Evolutionary conservation across 2,329 filamentous ascomycete genomes (phyloP).

Genomic region (Aspergillus cejpii): DNA sequence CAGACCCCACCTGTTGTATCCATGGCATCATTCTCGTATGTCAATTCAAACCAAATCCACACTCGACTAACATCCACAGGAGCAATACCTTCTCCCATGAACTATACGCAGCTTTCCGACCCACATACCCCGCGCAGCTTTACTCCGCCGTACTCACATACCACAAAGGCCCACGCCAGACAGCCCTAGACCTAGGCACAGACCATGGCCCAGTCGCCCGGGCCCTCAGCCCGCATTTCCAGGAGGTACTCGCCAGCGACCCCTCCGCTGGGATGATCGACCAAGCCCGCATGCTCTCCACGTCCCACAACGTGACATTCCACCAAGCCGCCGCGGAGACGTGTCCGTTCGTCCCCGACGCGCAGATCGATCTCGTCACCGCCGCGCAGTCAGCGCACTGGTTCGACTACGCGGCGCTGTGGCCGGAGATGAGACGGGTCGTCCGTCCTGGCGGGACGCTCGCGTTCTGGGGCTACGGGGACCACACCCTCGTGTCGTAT

Average conservation of each 20-base stretch:
- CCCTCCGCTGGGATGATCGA: constrained; percentile 21
- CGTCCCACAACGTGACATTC: constrained; percentile 43
- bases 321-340: constrained; percentile 50
- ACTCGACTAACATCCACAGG: not conserved
- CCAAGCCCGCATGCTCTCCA: constrained; percentile 24
- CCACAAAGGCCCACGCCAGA: not conserved
- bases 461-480: constrained; percentile 62
- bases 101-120: constrained; percentile 5
- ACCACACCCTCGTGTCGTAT: constrained; percentile 53
- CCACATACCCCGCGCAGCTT: constrained; percentile 2
- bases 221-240: not conserved
- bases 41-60: not conserved
- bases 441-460: constrained; percentile 52
- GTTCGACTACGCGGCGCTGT: constrained; percentile 55
- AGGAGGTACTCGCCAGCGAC: constrained; percentile 4
- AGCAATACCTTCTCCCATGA: constrained; percentile 3
- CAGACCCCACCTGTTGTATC: no score
- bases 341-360: constrained; percentile 46
- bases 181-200: constrained; percentile 5
- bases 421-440: constrained; percentile 51
- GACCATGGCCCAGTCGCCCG: constrained; percentile 7
- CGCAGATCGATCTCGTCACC: constrained; percentile 48
- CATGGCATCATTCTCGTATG: not conserved
- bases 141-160: constrained; percentile 1
- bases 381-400: constrained; percentile 58